A percentile compares a stretch with the other conserved stretches of the same genome.
These are phyloP conservation scores for Hypsizygus ulmarius DNA, from an alignment of 1,284 basidiomycete genomes.

Conservation along the genomic window DNA sequence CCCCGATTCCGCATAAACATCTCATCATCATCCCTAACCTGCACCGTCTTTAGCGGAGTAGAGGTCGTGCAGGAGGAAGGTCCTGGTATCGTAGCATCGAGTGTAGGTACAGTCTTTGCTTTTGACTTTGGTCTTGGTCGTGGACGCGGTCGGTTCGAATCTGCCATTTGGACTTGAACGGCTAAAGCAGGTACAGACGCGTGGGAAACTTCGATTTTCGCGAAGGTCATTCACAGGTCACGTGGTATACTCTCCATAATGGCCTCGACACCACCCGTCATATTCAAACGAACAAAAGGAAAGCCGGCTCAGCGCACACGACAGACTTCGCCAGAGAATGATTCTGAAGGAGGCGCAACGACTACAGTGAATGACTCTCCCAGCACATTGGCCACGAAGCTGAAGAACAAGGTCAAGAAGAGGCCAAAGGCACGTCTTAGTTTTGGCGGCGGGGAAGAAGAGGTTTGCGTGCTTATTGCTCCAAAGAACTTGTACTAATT, in stretches of 20 bases:
- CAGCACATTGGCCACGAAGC: slow-evolving; percentile 55
- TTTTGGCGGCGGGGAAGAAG: slow-evolving; percentile 81
- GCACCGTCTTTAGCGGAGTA: slow-evolving; percentile 20
- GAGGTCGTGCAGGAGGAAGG: slow-evolving; percentile 21
- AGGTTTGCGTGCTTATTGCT: slow-evolving; percentile 47
- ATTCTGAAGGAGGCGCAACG: slow-evolving; percentile 23
- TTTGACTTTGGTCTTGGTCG: slow-evolving; percentile 52
- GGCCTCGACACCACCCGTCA: slow-evolving; percentile 33
- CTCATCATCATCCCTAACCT: slow-evolving; percentile 54
- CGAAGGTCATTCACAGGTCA: slow-evolving; percentile 32
- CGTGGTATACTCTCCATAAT: slow-evolving; percentile 28
- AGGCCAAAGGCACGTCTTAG: slow-evolving; percentile 71
- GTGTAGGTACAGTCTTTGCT: slow-evolving; percentile 26
- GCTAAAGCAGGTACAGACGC: slow-evolving; percentile 31
- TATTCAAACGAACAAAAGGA: slow-evolving; percentile 55
- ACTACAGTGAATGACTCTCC: slow-evolving; percentile 43
- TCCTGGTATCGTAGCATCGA: slow-evolving; percentile 14
- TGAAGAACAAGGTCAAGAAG: slow-evolving; percentile 67
- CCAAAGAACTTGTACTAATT: slow-evolving; percentile 21
- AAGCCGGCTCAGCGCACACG: slow-evolving; percentile 53
- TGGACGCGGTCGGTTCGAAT: slow-evolving; percentile 33
- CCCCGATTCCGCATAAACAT: slow-evolving; percentile 63
- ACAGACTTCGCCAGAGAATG: slow-evolving; percentile 38
- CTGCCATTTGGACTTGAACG: slow-evolving; percentile 29
- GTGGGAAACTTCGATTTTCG: slow-evolving; percentile 46